Evolutionary conservation across 345 rosid genomes (phyloP), one percentile per base, ranked within the genome.

Genomic region (Euphorbia lathyris): DNA sequence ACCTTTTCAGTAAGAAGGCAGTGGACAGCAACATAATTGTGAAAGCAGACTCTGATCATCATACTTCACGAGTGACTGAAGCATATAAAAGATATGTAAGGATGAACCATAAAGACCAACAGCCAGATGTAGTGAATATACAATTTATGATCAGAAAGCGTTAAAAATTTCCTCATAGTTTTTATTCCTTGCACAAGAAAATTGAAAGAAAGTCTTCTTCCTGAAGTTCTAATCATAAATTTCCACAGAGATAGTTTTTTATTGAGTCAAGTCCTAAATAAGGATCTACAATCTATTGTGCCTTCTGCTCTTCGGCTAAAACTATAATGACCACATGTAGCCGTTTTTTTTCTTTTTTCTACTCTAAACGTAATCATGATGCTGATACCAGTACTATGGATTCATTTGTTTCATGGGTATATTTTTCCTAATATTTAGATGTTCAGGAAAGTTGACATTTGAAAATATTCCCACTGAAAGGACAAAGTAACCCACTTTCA

Each of bases 1-100:
- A 65, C 40, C 34, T 67, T 12, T 12, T 60, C 4, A 75, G 73
- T 34, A 29, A 57, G 64, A 73, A 43, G n/a, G 40, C 9, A 65
- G 27, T 4, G 14, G 26, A 27, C 13, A 43, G 43, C 5, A 14
- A 66, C 27, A 19, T 55, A 23, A n/a, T 56, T 56, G 51, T 40
- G 34, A 20, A 38, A 36, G 19, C 22, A 62, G 12, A 36, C 12
- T 11, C 3, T 19, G 14, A 40, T 7, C 64, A 32, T n/a, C 12
- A 29, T 34, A 12, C 11, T 40, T 40, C 43, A 40, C 6, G 11
- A 4, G 43, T 40, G 43, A 40, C 43, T 40, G 11, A 40, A 40
- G 43, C 43, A 40, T 4, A 6, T 40, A 40, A 9, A 34, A 40
- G 43, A 30, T 1, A 58, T 30, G 20, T 16, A 10, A 30, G 22